phyloP scores from a whole-genome alignment of 1,139 yeast genomes.

The Pichia kudriavzevii region DNA sequence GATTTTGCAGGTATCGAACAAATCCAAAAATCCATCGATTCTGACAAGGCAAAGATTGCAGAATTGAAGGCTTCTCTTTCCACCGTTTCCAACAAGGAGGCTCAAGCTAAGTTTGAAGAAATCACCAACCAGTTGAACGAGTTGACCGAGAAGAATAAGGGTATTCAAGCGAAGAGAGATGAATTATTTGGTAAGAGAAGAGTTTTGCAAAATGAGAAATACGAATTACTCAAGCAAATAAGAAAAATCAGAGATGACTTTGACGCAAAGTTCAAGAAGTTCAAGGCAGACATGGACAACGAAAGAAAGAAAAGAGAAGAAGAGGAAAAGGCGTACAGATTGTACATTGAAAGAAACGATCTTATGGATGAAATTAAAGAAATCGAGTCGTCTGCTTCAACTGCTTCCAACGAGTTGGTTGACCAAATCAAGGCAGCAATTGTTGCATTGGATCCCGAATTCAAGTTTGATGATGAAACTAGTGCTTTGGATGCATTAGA shows the following conservation, averaged over 20 bases:
- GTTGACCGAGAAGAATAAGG: conserved; percentile 52
- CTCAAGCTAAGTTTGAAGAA: conserved; percentile 49
- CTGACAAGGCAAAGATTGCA: conserved; percentile 68
- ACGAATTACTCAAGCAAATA: conserved; percentile 56
- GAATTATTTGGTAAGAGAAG: conserved; percentile 58
- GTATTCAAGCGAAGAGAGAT: conserved; percentile 60
- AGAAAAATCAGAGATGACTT: conserved; percentile 60
- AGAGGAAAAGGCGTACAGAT: conserved; percentile 32
- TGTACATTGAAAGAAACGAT: conserved; percentile 27
- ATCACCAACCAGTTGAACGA: conserved; percentile 58
- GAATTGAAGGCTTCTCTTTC: conserved; percentile 66
- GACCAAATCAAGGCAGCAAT: conserved; percentile 14
- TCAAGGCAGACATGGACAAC: conserved; percentile 59
- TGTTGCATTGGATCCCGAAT: conserved; percentile 8
- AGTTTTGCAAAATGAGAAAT: conserved; percentile 61
- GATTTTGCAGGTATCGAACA: conserved; percentile 70
- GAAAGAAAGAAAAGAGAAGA: conserved; percentile 68
- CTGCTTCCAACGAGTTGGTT: conserved; percentile 47
- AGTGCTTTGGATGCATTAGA: conserved; percentile 3
- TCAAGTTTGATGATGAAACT: conserved; percentile 8
- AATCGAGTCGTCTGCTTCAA: conserved; percentile 51
- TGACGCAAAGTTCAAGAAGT: conserved; percentile 64
- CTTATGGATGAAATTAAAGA: conserved; percentile 49
- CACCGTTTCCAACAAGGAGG: conserved; percentile 46
- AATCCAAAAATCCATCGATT: conserved; percentile 73